These are phyloP conservation scores for Xylaria digitata DNA, from an alignment of 2,329 filamentous ascomycete genomes.

Conservation along the genomic window DNA sequence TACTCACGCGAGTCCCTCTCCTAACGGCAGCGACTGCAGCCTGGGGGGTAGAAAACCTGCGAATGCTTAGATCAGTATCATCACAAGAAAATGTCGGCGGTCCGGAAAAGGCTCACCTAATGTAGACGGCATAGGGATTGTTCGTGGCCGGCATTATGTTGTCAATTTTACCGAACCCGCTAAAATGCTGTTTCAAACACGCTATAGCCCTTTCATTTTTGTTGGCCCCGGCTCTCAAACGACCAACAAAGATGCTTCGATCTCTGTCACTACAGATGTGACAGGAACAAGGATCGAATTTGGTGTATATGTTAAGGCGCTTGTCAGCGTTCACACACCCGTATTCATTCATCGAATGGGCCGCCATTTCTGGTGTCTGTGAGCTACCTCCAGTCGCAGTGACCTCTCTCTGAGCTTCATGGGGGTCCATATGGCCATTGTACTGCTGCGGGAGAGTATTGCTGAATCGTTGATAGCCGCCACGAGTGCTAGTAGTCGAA, in stretches of 20 bases:
- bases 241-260: conserved; percentile 35
- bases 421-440: not conserved
- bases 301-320: not conserved
- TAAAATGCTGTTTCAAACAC: conserved; percentile 29
- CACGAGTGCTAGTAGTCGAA: conserved; percentile 7
- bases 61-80: conserved; percentile 10
- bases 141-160: not conserved
- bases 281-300: conserved; percentile 41
- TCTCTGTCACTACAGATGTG: conserved; percentile 22
- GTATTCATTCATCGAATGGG: not conserved
- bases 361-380: not conserved
- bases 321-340: conserved; percentile 34
- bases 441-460: conserved; percentile 10
- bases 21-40: conserved; percentile 15
- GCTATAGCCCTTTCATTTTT: not conserved
- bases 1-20: not conserved
- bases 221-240: not conserved
- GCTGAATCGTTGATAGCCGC: not conserved
- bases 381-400: not conserved
- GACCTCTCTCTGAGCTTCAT: not conserved
- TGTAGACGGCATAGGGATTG: not conserved
- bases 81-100: not conserved
- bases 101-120: conserved; percentile 21
- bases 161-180: conserved; percentile 32
- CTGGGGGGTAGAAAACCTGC: conserved; percentile 10